Evolutionary conservation across 116 monocot species (phyloP).

Genomic region (Zostera marina): DNA sequence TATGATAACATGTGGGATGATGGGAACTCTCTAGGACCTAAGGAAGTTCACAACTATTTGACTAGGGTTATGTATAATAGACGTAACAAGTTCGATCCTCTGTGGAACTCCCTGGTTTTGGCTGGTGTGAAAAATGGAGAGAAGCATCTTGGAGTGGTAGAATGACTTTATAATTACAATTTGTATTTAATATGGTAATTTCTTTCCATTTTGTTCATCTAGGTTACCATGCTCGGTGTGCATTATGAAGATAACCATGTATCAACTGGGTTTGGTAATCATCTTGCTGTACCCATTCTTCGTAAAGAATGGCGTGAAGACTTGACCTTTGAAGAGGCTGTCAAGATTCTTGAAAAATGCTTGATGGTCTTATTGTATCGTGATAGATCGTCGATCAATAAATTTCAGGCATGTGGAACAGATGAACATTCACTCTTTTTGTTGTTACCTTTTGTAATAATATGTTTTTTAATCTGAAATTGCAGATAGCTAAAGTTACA

Average conservation of each 20-base stretch:
- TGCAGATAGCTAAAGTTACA: constrained; percentile 69
- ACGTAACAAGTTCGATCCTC: constrained; percentile 90
- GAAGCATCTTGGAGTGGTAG: constrained; percentile 89
- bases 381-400: constrained; percentile 82
- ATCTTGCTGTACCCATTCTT: constrained; percentile 80
- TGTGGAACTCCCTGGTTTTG: constrained; percentile 80
- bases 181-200: background rate
- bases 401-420: constrained; percentile 61
- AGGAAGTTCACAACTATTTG: constrained; percentile 89
- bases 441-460: background rate
- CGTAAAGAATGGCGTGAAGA: constrained; percentile 78
- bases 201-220: background rate
- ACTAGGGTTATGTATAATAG: constrained; percentile 87
- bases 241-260: constrained; percentile 93
- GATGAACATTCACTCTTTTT: background rate
- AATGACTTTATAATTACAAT: background rate
- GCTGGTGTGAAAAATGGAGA: constrained; percentile 91
- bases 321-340: constrained; percentile 86
- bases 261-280: constrained; percentile 92
- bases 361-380: constrained; percentile 77
- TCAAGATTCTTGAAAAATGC: constrained; percentile 87
- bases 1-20: constrained; percentile 99
- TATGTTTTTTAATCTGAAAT: background rate
- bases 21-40: constrained; percentile 88
- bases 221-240: constrained; percentile 93